Percentiles rank a stretch among this genome's conserved stretches.
Conservation (phyloP, 2,329 filamentous ascomycete species). For the Sphaerulina populicola region DNA sequence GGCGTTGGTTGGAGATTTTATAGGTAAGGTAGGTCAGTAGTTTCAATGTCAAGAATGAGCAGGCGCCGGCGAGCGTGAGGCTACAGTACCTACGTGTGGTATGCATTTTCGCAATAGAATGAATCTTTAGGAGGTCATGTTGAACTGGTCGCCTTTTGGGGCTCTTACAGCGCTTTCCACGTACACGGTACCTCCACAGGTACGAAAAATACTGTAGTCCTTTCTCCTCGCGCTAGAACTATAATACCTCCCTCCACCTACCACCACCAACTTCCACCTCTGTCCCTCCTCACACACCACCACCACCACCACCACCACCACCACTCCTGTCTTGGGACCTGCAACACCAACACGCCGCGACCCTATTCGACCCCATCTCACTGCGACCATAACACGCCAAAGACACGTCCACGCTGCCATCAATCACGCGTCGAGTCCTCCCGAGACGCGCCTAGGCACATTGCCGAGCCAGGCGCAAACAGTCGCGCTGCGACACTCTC, state of each 20-base stretch:
- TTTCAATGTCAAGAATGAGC: not conserved
- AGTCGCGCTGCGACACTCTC: slow-evolving; percentile 7
- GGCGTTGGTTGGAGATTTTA: no score
- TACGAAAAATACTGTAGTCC: no score
- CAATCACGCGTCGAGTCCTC: not conserved
- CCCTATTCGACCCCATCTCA: not conserved
- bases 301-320: slow-evolving; percentile 1
- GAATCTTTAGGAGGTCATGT: not conserved
- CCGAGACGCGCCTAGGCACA: slow-evolving; percentile 3
- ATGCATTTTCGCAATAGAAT: not conserved
- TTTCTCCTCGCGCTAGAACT: not conserved
- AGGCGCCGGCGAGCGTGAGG: not conserved
- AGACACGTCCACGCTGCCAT: slow-evolving; percentile 2
- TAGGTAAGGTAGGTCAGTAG: no score
- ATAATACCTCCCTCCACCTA: no score
- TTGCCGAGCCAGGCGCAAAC: slow-evolving; percentile 12
- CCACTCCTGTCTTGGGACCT: not conserved
- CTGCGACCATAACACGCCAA: slow-evolving; percentile 7
- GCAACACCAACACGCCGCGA: not conserved
- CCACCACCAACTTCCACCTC: not conserved
- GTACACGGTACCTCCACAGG: no score
- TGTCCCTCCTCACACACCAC: not conserved
- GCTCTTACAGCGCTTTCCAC: no score
- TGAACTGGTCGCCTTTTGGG: no score
- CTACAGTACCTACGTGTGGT: slow-evolving; percentile 2